A percentile compares a stretch with the other conserved stretches of the same genome.
These are phyloP conservation scores for Amaranthus cruentus DNA, from an alignment of 148 eudicot species.

Conservation along the genomic window DNA sequence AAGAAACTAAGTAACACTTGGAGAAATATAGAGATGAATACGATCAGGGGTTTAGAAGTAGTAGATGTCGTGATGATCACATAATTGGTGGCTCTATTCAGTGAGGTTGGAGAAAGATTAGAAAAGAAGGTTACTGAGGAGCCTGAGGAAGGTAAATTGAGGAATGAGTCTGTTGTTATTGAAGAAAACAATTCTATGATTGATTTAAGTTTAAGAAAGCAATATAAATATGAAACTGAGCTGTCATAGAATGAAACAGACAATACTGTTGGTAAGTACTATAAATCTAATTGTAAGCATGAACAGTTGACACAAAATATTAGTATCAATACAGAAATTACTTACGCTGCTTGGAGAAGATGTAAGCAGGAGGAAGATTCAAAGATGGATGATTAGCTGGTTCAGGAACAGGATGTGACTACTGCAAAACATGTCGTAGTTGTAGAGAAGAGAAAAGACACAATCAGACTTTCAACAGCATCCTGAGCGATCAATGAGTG, in stretches of 20 bases:
- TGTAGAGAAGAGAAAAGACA: slow-evolving; percentile 22
- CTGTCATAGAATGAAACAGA: slow-evolving; percentile 26
- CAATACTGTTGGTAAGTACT: slow-evolving; percentile 12
- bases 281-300: slow-evolving; percentile 31
- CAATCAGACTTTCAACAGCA: slow-evolving; percentile 24
- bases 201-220: slow-evolving; percentile 31
- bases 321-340: slow-evolving; percentile 22
- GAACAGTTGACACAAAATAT: slow-evolving; percentile 30
- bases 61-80: slow-evolving; percentile 14
- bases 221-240: slow-evolving; percentile 25
- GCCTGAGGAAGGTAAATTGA: slow-evolving; percentile 30
- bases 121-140: slow-evolving; percentile 72
- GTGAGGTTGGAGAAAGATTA: slow-evolving; percentile 65
- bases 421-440: slow-evolving; percentile 31
- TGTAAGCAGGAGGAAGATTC: slow-evolving; percentile 25
- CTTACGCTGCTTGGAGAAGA: slow-evolving; percentile 26
- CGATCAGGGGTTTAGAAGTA: slow-evolving; percentile 22
- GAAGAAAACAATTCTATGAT: slow-evolving; percentile 28
- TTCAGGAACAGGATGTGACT: slow-evolving; percentile 35
- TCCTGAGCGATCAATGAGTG: slow-evolving; percentile 29
- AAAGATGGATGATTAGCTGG: slow-evolving; percentile 17
- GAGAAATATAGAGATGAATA: slow-evolving; percentile 25
- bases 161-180: slow-evolving; percentile 22
- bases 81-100: slow-evolving; percentile 32
- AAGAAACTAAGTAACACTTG: slow-evolving; percentile 27